phyloP scores from a whole-genome alignment of 805 yeast species.

The Starmerella apicola region DNA sequence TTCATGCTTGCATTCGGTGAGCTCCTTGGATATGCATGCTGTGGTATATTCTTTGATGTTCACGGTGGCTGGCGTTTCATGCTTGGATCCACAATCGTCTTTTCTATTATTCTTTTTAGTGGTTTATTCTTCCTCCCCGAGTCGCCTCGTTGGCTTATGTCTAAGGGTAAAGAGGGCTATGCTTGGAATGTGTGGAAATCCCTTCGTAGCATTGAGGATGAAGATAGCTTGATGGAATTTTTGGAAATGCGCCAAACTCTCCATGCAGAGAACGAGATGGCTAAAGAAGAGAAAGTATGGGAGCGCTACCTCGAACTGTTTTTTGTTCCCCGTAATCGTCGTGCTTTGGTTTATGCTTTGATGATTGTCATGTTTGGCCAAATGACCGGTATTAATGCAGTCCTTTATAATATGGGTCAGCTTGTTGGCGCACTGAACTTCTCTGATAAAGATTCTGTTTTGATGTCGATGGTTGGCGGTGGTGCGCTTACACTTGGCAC shows the following conservation, averaged over 20 bases:
- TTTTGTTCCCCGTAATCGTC: constrained; percentile 44
- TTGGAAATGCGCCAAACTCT: constrained; percentile 45
- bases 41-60: constrained; percentile 48
- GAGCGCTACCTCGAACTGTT: constrained; percentile 41
- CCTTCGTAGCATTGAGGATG: constrained; percentile 37
- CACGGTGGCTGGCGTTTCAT: constrained; percentile 48
- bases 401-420: constrained; percentile 52
- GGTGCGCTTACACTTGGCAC: constrained; percentile 51
- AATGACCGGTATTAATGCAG: constrained; percentile 56
- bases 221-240: constrained; percentile 39
- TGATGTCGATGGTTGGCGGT: constrained; percentile 61
- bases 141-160: constrained; percentile 48
- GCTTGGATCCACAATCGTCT: constrained; percentile 51
- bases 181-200: constrained; percentile 40
- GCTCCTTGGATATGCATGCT: constrained; percentile 50
- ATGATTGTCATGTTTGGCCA: constrained; percentile 38
- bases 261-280: constrained; percentile 30
- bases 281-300: constrained; percentile 28
- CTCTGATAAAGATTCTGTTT: constrained; percentile 38
- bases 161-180: constrained; percentile 39
- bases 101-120: constrained; percentile 39
- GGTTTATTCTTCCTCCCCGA: constrained; percentile 49
- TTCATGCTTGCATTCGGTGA: constrained; percentile 56
- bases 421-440: constrained; percentile 47
- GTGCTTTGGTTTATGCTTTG: constrained; percentile 46